Evolutionary conservation across 202 grass and related monocot species (phyloP).

Genomic region (Sporobolus alterniflorus): DNA sequence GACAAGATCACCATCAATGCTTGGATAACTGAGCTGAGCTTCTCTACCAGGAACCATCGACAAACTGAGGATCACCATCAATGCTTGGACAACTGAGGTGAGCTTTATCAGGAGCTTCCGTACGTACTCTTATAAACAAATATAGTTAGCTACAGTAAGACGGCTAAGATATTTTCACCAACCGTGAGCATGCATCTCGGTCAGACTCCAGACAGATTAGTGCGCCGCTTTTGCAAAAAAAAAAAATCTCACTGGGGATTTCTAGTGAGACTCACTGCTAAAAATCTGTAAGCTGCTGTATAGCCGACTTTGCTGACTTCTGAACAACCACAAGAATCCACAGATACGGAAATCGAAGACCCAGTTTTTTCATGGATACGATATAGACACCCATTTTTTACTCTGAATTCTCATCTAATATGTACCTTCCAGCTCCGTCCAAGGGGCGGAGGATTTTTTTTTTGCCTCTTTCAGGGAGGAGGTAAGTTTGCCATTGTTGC

Average conservation of each 20-base stretch:
- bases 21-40: too few relatives aligned
- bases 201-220: neutral
- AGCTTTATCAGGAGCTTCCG: too few relatives aligned
- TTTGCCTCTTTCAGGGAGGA: neutral
- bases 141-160: too few relatives aligned
- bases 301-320: neutral
- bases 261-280: neutral
- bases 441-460: neutral
- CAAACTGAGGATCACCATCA: too few relatives aligned
- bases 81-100: too few relatives aligned
- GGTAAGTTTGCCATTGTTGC: neutral
- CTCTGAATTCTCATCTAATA: neutral
- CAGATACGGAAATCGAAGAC: neutral
- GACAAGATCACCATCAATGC: too few relatives aligned
- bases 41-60: too few relatives aligned
- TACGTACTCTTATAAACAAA: too few relatives aligned
- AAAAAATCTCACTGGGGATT: neutral
- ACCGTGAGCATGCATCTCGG: neutral
- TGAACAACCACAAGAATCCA: neutral
- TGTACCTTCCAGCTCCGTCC: neutral
- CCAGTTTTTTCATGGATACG: neutral
- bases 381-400: neutral
- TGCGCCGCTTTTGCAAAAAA: neutral
- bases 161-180: neutral
- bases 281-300: neutral